Conservation (phyloP, 2,329 filamentous ascomycete genomes). For the Nemania abortiva region DNA sequence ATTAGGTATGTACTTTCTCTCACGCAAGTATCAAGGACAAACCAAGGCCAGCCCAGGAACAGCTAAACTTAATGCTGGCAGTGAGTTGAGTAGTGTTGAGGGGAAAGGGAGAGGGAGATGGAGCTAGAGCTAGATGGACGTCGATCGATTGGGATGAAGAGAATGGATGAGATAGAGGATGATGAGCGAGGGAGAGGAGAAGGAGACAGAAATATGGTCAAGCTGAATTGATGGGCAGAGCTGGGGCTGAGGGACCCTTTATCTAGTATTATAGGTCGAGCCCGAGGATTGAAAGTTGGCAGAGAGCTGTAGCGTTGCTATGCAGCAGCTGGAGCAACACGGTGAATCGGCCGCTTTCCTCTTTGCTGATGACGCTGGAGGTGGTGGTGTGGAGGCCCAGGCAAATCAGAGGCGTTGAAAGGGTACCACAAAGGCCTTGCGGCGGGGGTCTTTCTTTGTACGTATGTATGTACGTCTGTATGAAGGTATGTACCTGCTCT, state of each 20-base stretch:
- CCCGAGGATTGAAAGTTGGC: slow-evolving; percentile 32
- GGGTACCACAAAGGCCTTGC: slow-evolving; percentile 33
- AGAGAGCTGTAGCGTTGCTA: slow-evolving; percentile 34
- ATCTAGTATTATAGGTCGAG: slow-evolving; percentile 34
- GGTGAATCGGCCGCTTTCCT: slow-evolving; percentile 32
- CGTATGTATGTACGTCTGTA: no score
- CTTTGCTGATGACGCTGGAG: slow-evolving; percentile 29
- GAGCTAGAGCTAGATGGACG: slow-evolving; percentile 36
- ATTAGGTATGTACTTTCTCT: slow-evolving; percentile 18
- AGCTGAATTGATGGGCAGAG: slow-evolving; percentile 36
- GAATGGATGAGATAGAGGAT: slow-evolving; percentile 30
- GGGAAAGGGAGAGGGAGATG: slow-evolving; percentile 3
- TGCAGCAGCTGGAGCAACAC: slow-evolving; percentile 38
- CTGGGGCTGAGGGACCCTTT: slow-evolving; percentile 40
- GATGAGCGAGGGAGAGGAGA: slow-evolving; percentile 37
- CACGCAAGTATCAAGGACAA: slow-evolving; percentile 38
- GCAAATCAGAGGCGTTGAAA: slow-evolving; percentile 36
- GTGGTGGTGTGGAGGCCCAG: slow-evolving; percentile 39
- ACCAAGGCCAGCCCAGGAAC: slow-evolving; percentile 27
- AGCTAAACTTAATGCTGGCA: slow-evolving; percentile 14
- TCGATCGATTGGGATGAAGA: slow-evolving; percentile 29
- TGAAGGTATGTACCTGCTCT: no score
- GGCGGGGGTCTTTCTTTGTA: slow-evolving; percentile 32
- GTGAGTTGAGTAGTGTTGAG: slow-evolving; percentile 15
- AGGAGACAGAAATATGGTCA: slow-evolving; percentile 41